Evolutionary conservation across 176 grass and related monocot genomes (phyloP).

Genomic region (Pharus latifolius): DNA sequence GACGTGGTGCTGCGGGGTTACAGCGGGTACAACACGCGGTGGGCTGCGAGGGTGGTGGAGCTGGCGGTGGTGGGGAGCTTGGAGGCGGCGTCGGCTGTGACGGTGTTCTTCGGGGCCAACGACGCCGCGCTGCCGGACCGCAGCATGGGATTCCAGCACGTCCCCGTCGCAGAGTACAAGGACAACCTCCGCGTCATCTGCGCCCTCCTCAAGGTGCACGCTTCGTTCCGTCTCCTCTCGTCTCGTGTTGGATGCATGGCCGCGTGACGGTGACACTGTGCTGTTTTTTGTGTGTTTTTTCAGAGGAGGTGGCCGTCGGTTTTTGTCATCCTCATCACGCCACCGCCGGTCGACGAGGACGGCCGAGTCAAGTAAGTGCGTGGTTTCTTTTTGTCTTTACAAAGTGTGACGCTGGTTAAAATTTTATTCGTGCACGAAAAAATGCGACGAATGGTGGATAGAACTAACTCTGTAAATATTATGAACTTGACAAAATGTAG

Average conservation of each 20-base stretch:
- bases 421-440: no score
- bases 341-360: constrained; percentile 59
- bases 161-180: constrained; percentile 43
- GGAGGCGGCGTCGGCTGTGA: constrained; percentile 9
- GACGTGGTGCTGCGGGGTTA: constrained; percentile 64
- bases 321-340: constrained; percentile 48
- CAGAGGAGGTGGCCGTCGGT: constrained; percentile 29
- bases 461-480: no score
- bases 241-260: no score
- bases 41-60: constrained; percentile 21
- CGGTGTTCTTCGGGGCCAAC: constrained; percentile 64
- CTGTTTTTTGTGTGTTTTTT: neutral
- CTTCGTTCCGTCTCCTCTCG: neutral
- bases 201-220: constrained; percentile 25
- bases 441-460: no score
- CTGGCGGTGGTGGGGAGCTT: constrained; percentile 15
- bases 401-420: no score
- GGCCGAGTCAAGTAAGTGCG: constrained; percentile 24
- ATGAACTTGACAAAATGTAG: constrained; percentile 10
- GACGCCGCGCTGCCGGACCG: constrained; percentile 53
- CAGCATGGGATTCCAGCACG: constrained; percentile 31
- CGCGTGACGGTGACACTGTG: no score
- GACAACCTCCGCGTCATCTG: constrained; percentile 57
- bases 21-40: constrained; percentile 72
- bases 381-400: neutral